Evolutionary conservation across 2,329 filamentous ascomycete genomes (phyloP).

Genomic region (Neofusicoccum parvum): DNA sequence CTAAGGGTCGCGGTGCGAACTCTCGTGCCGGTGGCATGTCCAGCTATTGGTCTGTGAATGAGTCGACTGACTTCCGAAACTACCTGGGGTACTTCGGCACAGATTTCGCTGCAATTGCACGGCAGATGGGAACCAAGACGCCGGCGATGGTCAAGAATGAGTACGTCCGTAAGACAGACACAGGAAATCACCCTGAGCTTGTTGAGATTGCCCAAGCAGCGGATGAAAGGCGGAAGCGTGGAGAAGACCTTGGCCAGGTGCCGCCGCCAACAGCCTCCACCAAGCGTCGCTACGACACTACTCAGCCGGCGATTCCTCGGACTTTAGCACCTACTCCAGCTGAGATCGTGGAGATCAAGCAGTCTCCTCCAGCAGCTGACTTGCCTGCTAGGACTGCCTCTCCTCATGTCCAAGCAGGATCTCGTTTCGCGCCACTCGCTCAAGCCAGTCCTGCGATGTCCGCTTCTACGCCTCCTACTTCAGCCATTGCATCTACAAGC

Average conservation of each 20-base stretch:
- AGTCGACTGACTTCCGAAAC: conserved; percentile 74
- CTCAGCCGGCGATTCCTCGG: conserved; percentile 40
- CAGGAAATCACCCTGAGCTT: conserved; percentile 45
- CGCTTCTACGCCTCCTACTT: conserved; percentile 10
- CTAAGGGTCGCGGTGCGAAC: conserved; percentile 3
- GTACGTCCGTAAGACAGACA: conserved; percentile 49
- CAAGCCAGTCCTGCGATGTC: conserved; percentile 32
- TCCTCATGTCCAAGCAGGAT: conserved; percentile 30
- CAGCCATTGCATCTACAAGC: conserved; percentile 13
- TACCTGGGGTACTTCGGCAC: conserved; percentile 75
- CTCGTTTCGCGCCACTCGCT: conserved; percentile 36
- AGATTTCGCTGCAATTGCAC: conserved; percentile 75
- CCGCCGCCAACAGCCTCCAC: conserved; percentile 51
- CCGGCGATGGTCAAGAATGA: conserved; percentile 72
- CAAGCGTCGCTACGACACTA: conserved; percentile 51
- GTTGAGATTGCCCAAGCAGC: conserved; percentile 45
- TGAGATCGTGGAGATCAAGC: conserved; percentile 45
- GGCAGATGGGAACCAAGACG: conserved; percentile 81
- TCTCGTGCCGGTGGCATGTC: conserved; percentile 58
- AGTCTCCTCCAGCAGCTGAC: conserved; percentile 33
- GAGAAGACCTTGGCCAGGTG: conserved; percentile 51
- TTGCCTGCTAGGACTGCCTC: conserved; percentile 43
- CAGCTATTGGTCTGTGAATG: conserved; percentile 86
- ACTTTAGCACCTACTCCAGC: conserved; percentile 48
- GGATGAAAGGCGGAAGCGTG: conserved; percentile 43